A percentile compares a stretch with the other conserved stretches of the same genome.
phyloP scores from a whole-genome alignment of 2,329 filamentous ascomycete genomes.

The Canariomyces notabilis region DNA sequence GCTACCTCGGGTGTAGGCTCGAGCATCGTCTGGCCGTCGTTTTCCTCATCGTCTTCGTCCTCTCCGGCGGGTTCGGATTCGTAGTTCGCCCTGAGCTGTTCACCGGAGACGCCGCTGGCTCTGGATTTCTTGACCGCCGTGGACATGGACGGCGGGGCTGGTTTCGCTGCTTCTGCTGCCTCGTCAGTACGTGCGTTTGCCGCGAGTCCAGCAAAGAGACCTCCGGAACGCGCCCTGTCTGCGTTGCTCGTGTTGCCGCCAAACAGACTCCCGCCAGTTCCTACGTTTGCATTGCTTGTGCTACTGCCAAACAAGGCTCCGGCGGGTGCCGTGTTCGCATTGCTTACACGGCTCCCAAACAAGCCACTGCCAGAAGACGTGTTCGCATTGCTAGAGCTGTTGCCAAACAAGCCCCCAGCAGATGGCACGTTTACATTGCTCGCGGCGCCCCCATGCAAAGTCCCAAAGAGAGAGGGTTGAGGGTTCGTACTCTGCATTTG shows the following conservation, averaged over 20 bases:
- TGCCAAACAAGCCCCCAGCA: not conserved
- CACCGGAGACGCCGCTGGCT: no score
- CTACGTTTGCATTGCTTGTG: no score
- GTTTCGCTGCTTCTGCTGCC: not conserved
- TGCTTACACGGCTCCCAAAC: no score
- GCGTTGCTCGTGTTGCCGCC: not conserved
- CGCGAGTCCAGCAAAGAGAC: not conserved
- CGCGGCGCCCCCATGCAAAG: no score
- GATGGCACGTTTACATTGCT: no score
- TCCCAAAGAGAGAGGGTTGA: no score
- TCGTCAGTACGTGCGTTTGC: not conserved
- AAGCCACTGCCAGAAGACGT: no score
- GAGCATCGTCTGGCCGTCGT: constrained; percentile 22
- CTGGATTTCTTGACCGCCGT: no score
- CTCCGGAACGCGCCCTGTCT: not conserved
- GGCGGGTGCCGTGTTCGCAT: no score
- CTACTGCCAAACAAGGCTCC: not conserved
- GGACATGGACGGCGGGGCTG: no score
- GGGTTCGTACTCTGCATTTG: no score
- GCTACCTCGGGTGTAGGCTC: constrained; percentile 31
- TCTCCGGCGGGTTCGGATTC: not conserved
- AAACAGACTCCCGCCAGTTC: not conserved
- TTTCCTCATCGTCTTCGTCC: constrained; percentile 19
- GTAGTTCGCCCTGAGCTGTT: not conserved
- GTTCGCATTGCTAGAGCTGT: no score